Conservation (phyloP, 495 filamentous ascomycete species). For the Staphylotrichum tortipilum region DNA sequence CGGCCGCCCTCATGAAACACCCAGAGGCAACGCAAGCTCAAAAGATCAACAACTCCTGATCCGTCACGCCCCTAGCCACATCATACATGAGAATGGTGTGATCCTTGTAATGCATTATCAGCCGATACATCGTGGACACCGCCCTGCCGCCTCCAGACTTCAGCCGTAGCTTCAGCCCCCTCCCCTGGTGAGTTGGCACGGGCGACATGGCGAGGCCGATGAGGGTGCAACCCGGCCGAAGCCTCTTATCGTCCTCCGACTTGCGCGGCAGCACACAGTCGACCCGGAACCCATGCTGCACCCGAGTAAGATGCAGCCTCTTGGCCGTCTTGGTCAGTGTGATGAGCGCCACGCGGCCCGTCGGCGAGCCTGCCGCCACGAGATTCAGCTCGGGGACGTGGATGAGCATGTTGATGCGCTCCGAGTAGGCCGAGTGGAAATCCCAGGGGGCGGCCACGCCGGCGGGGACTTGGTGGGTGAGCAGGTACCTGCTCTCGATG, state of each 20-base stretch:
- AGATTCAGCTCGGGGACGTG: conserved; percentile 73
- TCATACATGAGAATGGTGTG: conserved; percentile 78
- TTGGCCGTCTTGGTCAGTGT: conserved; percentile 55
- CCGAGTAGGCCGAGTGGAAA: conserved; percentile 34
- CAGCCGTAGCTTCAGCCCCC: conserved; percentile 26
- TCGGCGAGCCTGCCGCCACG: conserved; percentile 62
- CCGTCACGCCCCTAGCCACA: conserved; percentile 31
- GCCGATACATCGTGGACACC: conserved; percentile 44
- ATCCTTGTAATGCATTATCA: conserved; percentile 70
- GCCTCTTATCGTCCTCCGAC: conserved; percentile 26
- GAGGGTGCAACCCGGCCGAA: conserved; percentile 32
- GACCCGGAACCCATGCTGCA: conserved; percentile 33
- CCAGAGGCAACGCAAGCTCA: not conserved
- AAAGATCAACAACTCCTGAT: conserved; percentile 22
- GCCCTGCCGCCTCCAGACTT: not conserved
- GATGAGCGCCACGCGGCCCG: conserved; percentile 66
- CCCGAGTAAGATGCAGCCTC: conserved; percentile 12
- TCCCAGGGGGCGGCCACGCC: conserved; percentile 31
- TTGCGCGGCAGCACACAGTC: conserved; percentile 36
- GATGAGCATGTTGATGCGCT: conserved; percentile 69
- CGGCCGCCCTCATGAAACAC: too few relatives aligned
- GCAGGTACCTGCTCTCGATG: conserved; percentile 35
- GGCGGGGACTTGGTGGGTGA: conserved; percentile 42
- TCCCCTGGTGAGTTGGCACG: conserved; percentile 43
- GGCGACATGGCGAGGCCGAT: conserved; percentile 37